Base-by-base conservation (phyloP, 2,329 filamentous ascomycete genomes). In the Fusarium equiseti region DNA sequence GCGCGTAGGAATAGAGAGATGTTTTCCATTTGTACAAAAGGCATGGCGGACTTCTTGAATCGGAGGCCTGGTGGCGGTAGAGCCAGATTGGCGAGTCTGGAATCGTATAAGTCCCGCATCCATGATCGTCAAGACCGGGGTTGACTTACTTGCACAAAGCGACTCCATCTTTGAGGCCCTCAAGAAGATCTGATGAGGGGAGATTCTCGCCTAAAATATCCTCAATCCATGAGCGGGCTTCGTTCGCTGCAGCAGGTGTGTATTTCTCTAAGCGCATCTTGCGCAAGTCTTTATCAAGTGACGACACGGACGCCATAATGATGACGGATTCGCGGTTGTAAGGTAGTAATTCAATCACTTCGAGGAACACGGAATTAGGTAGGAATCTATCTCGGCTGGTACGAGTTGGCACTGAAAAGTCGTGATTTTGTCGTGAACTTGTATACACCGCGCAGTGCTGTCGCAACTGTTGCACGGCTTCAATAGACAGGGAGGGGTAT, bases 21-120 rank as follows among this genome's bases (percentile, higher is more conserved):
- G 79, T 99, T 99, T 81, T 99, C 96, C 95, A 98, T 98, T 81
- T 99, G 96, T 43, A 98, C 95, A 79, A 99, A 99, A 1, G 96
- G 96, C 95, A 98, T 98, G 43, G 90, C 83, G 2, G 95, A 97
- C 78, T 91, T 87, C 83, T 98, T 98, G 87, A 92, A 98, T 80
- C 91, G 94, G 82, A 97, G 88, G 32, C 91, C 91, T 1, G 93
- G 92, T 18, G 91, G 88, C 27, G 93, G 92, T 40, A 92, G 81
- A 32, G 89, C 92, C 60, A 95, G 86, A 78, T 97, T 98, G 76
- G 93, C 88, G 55, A 98, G 90, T 77, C 94, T 96, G 18, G 18
- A 35, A 16, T 20, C 40, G 50, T 66, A 48, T 72, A 66, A 72
- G 68, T 72, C 52, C 60, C 54, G 46, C 54, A 72, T 57, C 40